Conservation (phyloP, 2,329 filamentous ascomycete species). For the Microdochium trichocladiopsis region DNA sequence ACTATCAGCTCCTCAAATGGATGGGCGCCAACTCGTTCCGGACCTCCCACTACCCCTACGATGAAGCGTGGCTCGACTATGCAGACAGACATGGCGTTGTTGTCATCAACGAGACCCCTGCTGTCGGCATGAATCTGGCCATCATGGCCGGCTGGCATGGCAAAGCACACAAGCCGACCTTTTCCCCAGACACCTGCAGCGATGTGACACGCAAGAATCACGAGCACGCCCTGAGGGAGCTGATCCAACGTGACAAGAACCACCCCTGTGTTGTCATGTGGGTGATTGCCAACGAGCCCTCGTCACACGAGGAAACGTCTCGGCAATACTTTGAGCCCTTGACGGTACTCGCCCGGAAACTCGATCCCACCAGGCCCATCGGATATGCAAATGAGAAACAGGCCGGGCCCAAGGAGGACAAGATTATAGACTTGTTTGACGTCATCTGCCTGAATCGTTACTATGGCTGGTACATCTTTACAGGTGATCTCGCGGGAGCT, state of each 20-base stretch:
- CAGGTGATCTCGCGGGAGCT: slow-evolving; percentile 12
- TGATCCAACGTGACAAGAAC: slow-evolving; percentile 17
- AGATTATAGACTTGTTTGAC: slow-evolving; percentile 17
- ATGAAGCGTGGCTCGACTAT: slow-evolving; percentile 18
- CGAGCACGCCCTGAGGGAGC: slow-evolving; percentile 13
- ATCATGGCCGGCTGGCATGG: slow-evolving; percentile 8
- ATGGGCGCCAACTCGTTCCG: slow-evolving; percentile 23
- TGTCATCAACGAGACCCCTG: slow-evolving; percentile 18
- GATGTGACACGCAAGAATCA: slow-evolving; percentile 10
- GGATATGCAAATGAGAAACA: slow-evolving; percentile 13
- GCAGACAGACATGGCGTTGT: slow-evolving; percentile 19
- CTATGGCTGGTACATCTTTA: slow-evolving; percentile 18
- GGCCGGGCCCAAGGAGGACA: slow-evolving; percentile 7
- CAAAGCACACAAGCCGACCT: slow-evolving; percentile 6
- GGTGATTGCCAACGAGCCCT: slow-evolving; percentile 16
- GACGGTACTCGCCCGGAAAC: slow-evolving; percentile 10
- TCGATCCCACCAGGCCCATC: slow-evolving; percentile 14
- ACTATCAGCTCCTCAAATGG: slow-evolving; percentile 20
- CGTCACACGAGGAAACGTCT: slow-evolving; percentile 9
- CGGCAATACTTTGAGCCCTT: slow-evolving; percentile 17
- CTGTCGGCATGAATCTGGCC: slow-evolving; percentile 15
- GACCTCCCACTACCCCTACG: slow-evolving; percentile 21
- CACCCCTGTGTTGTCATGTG: slow-evolving; percentile 17
- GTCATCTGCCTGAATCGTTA: slow-evolving; percentile 19
- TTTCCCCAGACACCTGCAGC: slow-evolving; percentile 10